Evolutionary conservation across 140 eudicot genomes (phyloP), one percentile per base, ranked within the genome.

Genomic region (Oenanthe javanica): DNA sequence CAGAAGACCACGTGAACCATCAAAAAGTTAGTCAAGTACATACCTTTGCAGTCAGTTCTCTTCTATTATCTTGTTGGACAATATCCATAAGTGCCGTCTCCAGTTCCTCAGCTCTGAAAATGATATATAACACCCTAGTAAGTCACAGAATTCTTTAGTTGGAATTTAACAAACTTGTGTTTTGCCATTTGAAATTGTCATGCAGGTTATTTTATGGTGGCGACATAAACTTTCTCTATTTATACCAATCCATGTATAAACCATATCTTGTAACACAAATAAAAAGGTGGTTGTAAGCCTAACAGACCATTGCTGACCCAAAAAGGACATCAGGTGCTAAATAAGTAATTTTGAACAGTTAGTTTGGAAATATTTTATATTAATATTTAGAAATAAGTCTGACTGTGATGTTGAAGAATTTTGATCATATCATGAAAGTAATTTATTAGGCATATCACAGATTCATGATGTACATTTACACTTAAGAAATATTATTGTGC

Each of bases 61-160:
- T 90, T 51, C 96, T 88, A 84, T 94, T 94, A 86, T 94, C 98
- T 84, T 92, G 81, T 79, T 86, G 79, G 78, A 89, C 98, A 87
- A 92, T 88, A 90, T 92, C 96, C 89, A 89, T 90, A 61, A 94
- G 85, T 40, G 98, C 98, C 40, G 91, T 87, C 95, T 92, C 98
- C 84, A 94, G 84, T 80, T 94, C 98, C 82, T 94, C 98, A 57
- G 98, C 90, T 86, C 98, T 94, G 85, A 73, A 77, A 79, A 82
- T 74, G 79, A 47, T 74, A 55, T 16, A 81, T 16, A 73, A 40
- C 74, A 77, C 73, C 50, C 48, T 66, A 43, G 81, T 51, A 25
- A 27, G 78, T 74, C 85, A 70, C 59, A 40, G 66, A 46, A 78
- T 80, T 81, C 59, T 77, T 57, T 64, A 72, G 59, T 10, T 25